Conservation (phyloP, 805 yeast genomes). For the Saturnispora gosingensis region DNA sequence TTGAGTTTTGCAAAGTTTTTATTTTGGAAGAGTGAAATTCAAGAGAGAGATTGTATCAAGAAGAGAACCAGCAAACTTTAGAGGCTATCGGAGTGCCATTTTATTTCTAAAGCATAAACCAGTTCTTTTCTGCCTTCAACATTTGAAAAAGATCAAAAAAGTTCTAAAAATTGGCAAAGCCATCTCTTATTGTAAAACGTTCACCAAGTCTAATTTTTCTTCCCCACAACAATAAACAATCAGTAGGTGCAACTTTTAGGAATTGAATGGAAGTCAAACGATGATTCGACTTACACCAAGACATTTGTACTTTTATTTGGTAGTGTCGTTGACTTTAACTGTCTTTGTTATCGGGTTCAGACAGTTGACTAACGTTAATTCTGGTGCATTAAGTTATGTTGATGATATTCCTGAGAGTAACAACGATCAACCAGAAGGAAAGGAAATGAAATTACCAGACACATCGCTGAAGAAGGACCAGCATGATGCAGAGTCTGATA, state of each 20-base stretch:
- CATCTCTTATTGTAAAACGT: neutral
- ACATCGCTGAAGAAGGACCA: constrained; percentile 1
- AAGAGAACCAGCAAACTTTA: neutral
- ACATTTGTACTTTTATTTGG: constrained; percentile 1
- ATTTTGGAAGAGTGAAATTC: no score
- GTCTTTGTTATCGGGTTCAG: neutral
- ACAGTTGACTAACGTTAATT: neutral
- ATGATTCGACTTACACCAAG: constrained; percentile 6
- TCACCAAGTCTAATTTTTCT: neutral
- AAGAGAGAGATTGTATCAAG: no score
- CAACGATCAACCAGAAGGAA: neutral
- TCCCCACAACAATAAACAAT: no score
- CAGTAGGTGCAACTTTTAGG: neutral
- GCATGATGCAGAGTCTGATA: constrained; percentile 1
- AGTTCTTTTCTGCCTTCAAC: neutral
- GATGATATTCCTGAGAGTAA: constrained; percentile 1
- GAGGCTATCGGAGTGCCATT: neutral
- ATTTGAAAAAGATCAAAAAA: neutral
- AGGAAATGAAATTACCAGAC: neutral
- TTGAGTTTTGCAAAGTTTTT: no score
- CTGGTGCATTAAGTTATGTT: neutral
- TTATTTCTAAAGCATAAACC: neutral
- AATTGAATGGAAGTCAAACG: neutral
- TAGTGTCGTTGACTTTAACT: neutral
- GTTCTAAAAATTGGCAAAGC: neutral